Evolutionary conservation across 768 basidiomycete genomes (phyloP), one percentile per base, ranked within the genome.

Genomic region (Boletus rex-veris): DNA sequence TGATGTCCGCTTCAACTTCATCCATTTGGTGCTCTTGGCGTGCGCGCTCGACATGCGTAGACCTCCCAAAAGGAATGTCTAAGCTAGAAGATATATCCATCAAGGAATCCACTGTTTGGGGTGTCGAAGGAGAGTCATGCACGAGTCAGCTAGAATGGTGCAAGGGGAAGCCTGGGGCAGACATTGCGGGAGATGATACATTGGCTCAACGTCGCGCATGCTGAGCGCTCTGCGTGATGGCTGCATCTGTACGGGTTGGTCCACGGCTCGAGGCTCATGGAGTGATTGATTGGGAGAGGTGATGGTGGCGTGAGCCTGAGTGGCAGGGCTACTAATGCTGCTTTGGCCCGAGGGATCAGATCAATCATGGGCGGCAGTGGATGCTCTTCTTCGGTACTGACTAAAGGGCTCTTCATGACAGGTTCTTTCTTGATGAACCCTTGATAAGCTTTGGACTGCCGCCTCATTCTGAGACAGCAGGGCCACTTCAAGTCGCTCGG

Each of bases 241-340:
- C 76, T 78, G 16, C 82, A 77, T 19, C 85, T 86, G 44, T 84
- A 79, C 5, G 83, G 58, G 53, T 2, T 73, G 71, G 46, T 75
- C 76, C 49, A 77, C 82, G 4, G 80, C 71, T 30, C 90, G 85
- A 5, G 90, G 90, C 3, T 90, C 90, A 60, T 86, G 86, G 69
- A 4, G 69, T 70, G 4, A 57, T 42, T 11, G 70, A 53, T 18
- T 64, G 64, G 3, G 68, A 70, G 36, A 54, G 53, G 59, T 21
- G 70, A 70, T 31, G 59, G 57, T 21, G 21, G 21, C 21, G 3
- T 3, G 21, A 21, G 21, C 21, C 21, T 21, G 21, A 21, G 21
- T 21, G 21, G 21, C 21, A 3, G 21, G 21, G 21, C 21, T 21
- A 21, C 21, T 21, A 21, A 21, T 21, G 21, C 21, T 21, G 21